Evolutionary conservation across 768 basidiomycete genomes (phyloP), one percentile per base, ranked within the genome.

Genomic region (Hysterangium stoloniferum): DNA sequence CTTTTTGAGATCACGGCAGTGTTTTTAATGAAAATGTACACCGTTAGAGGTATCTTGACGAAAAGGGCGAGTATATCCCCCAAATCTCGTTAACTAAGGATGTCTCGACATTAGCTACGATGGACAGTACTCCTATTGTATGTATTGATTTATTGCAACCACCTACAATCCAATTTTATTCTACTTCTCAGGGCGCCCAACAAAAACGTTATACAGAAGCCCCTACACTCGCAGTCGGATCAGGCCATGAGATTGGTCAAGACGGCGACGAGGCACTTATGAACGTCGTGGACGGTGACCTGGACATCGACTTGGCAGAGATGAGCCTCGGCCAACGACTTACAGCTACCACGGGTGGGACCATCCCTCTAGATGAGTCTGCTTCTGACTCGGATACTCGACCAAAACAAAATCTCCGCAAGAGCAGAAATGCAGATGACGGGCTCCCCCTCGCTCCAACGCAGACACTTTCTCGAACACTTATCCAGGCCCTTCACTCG

Each of bases 401-500:
- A 20, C 63, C 64, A 36, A 37, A 59, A 19, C 68, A 70, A 11
- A 61, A 62, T 6, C 60, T 71, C n/a, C 65, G 74, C 34, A 71
- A 82, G 17, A 40, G 49, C 17, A 51, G 43, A 35, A 35, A 17
- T 17, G 32, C 6, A 5, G 41, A 53, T 37, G 40, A 29, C 8
- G 49, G 43, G 15, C 40, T 32, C 9, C 24, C 43, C 17, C 29
- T 40, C 28, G 46, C 57, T 38, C 88, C 93, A 32, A 81, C 90
- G 1, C 81, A 84, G 56, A 94, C 95, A 0, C 76, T 98, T 53
- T 90, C 95, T 24, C 84, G 92, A 49, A 94, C 95, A 24, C 75
- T 99, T 43, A 88, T 95, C 52, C 96, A 99, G 68, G 95, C 96
- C 0, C 69, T 99, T 24, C 96, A 99, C 64, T 97, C 96, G 1